Evolutionary conservation across 176 grass and related monocot species (phyloP), one percentile per base, ranked within the genome.

Genomic region (Bonia amplexicaulis): DNA sequence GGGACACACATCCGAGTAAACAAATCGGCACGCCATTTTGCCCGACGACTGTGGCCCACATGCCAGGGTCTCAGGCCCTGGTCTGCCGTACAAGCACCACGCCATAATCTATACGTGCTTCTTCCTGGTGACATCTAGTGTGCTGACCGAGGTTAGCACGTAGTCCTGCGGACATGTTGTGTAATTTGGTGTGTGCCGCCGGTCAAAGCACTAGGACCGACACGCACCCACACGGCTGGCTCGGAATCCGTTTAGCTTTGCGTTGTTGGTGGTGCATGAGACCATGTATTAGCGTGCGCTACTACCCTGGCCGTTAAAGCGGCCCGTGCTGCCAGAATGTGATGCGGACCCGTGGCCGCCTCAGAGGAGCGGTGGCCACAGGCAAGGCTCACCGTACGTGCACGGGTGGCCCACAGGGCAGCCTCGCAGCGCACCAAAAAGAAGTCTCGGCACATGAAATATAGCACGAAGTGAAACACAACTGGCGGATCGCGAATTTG

Each of bases 201-300:
- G 87, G 90, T 94, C 90, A 94, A 94, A 88, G 85, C 90, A 60
- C 84, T 57, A 46, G 6, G 84, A 77, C 90, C 87, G 80, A 87
- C 89, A 82, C 84, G 64, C 51, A 40, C 60, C 71, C 88, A 68
- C 77, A 63, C 63, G 25, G 29, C 7, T 5, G 11, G 55, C 83
- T 82, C 83, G 78, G 88, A 48, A 29, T 69, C 55, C 83, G 78
- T 35, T 77, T 63, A 51, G 59, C 45, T 35, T 12, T 66, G 31
- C 9, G 22, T 25, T n/a, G 16, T 8, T 47, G 76, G 20, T 47
- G 76, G 20, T 23, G 52, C 20, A 40, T 25, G 52, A 25, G n/a
- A 16, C 33, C 52, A n/a, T 40, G 53, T 14, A 20, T 39, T 10
- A 60, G 40, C 61, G 27, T 59, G 83, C 73, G 3, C 76, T 40